Conservation (phyloP, 257 asterid species). For the Eucommia ulmoides region DNA sequence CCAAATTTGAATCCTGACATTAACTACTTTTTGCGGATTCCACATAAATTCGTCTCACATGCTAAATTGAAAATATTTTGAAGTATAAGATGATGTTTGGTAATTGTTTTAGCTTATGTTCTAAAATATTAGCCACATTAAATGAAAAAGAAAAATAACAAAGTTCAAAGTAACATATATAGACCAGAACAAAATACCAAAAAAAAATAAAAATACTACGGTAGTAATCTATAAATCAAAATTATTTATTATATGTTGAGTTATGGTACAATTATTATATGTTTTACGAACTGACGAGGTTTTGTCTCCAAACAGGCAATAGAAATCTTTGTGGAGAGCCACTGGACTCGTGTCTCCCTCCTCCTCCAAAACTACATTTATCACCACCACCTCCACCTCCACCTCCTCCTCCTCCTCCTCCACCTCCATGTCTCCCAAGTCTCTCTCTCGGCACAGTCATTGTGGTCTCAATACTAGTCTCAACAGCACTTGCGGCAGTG, state of each 20-base stretch:
- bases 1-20: not conserved
- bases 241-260: not conserved
- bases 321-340: slow-evolving; percentile 60
- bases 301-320: slow-evolving; percentile 43
- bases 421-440: slow-evolving; percentile 22
- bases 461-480: slow-evolving; percentile 21
- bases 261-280: not conserved
- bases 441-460: slow-evolving; percentile 23
- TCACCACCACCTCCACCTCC: no score
- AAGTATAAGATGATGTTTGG: no score
- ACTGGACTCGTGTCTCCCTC: slow-evolving; percentile 29
- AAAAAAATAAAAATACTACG: not conserved
- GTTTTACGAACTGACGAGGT: no score
- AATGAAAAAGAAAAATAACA: no score
- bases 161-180: no score
- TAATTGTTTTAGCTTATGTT: no score
- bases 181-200: not conserved
- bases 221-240: not conserved
- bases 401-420: no score
- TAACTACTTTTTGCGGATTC: not conserved
- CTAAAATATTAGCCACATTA: no score
- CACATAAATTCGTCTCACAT: not conserved
- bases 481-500: slow-evolving; percentile 26
- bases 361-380: no score
- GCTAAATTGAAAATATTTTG: not conserved